Percentiles rank a stretch among this genome's conserved stretches.
phyloP scores from a whole-genome alignment of 2,329 filamentous ascomycete genomes.

The Fusarium goolgardi region DNA sequence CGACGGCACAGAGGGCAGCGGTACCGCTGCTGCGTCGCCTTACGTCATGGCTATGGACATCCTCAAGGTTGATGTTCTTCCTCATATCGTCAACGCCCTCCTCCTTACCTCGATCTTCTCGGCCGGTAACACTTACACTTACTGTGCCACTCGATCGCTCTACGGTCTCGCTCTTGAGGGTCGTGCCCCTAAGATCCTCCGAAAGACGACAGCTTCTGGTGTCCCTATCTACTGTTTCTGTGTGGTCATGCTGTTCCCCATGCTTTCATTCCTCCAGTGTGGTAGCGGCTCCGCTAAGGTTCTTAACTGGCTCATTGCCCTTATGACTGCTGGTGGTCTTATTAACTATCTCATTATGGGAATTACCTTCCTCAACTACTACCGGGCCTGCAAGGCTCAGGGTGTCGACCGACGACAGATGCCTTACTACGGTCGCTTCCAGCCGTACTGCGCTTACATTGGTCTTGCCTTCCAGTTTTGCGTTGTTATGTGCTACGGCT shows the following conservation, averaged over 20 bases:
- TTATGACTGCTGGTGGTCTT: conserved; percentile 68
- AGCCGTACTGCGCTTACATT: conserved; percentile 67
- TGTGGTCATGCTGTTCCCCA: conserved; percentile 64
- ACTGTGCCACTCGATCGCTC: conserved; percentile 62
- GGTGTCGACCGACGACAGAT: conserved; percentile 63
- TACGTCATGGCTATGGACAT: conserved; percentile 73
- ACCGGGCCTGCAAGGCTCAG: conserved; percentile 65
- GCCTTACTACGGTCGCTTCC: conserved; percentile 69
- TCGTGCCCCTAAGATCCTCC: conserved; percentile 63
- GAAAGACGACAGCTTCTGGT: conserved; percentile 69
- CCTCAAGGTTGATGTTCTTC: conserved; percentile 63
- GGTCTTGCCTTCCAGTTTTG: conserved; percentile 56
- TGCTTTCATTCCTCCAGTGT: conserved; percentile 65
- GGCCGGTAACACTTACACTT: conserved; percentile 64
- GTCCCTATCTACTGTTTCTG: conserved; percentile 70
- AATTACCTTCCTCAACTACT: conserved; percentile 59
- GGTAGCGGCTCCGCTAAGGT: conserved; percentile 61
- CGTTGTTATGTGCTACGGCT: conserved; percentile 66
- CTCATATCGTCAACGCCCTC: conserved; percentile 68
- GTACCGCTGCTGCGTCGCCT: conserved; percentile 67
- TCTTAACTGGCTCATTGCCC: conserved; percentile 65
- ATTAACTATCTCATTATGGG: conserved; percentile 71
- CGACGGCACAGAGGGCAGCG: conserved; percentile 48
- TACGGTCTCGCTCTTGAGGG: conserved; percentile 64
- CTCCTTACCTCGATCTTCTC: conserved; percentile 59